Evolutionary conservation across 106 monocot species (phyloP), one percentile per base, ranked within the genome.

Genomic region (Ottelia alismoides): DNA sequence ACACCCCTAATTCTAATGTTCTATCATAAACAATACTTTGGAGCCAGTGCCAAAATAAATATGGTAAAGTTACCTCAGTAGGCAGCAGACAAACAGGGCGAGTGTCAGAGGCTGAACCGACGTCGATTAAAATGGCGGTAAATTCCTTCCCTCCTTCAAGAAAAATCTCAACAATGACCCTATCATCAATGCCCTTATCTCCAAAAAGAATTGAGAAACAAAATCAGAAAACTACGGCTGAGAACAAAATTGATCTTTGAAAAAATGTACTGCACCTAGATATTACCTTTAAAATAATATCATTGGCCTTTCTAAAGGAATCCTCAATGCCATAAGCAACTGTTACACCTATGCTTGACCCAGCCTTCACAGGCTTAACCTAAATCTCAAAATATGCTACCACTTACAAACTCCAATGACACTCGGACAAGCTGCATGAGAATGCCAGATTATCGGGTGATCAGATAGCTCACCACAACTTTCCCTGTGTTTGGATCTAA

Each of bases 61-160:
- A n/a, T n/a, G n/a, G n/a, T n/a, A n/a, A n/a, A n/a, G n/a, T n/a
- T 74, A 87, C 87, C 77, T 93, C 87, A 16, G 87, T 87, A 47
- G 93, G 93, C 29, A 93, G 83, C 17, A 93, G 67, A 66, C 70
- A 75, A 51, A 93, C 52, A 70, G 93, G 93, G 11, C 55, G 50
- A 51, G 66, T 62, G 35, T 83, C 74, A 69, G 25, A 47, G 55
- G 47, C 72, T 17, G 62, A 53, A 11, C 92, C 93, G 51, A 67
- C 77, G 77, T 93, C 87, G 56, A 88, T 40, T 29, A 84, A 75
- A 65, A 93, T 88, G 23, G 93, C 80, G 17, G 93, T 93, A 76
- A 93, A 93, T 61, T 93, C 93, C 49, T 56, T 75, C 23, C 88
- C 87, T 27, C 88, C 87, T 74, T 82, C 80, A 56, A 93, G 63